phyloP scores from a whole-genome alignment of 139 green algal species.

The Chlorella ohadii region DNA sequence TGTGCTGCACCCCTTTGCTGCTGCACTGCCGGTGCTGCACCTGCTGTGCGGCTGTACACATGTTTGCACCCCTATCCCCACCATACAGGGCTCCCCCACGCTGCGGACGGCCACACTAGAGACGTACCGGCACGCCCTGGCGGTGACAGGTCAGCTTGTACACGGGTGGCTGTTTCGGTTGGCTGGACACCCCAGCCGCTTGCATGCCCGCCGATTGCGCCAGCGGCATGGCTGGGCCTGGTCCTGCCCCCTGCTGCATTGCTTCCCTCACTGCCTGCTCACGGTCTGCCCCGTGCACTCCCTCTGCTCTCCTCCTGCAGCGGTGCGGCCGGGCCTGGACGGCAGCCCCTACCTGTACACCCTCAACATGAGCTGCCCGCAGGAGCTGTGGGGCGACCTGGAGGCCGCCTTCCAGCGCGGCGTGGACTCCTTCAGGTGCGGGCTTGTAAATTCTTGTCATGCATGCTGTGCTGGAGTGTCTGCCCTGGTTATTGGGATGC shows the following conservation, averaged over 20 bases:
- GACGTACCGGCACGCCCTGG: conserved; percentile 80
- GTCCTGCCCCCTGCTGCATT: too few species aligned
- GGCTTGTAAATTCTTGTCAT: too few species aligned
- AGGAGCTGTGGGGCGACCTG: conserved; percentile 60
- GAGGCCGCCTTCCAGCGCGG: conserved; percentile 28
- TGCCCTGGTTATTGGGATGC: too few species aligned
- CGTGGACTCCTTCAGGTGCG: conserved; percentile 60
- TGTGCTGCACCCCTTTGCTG: too few species aligned
- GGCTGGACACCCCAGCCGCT: too few species aligned
- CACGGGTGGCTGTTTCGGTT: not conserved
- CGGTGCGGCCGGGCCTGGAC: conserved; percentile 54
- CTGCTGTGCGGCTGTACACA: too few species aligned
- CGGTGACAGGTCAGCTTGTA: conserved; percentile 51
- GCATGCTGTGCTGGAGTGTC: too few species aligned
- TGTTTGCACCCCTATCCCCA: too few species aligned
- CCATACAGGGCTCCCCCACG: conserved; percentile 83
- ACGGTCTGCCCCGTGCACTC: not conserved
- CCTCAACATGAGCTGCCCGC: conserved; percentile 78
- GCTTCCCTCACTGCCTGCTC: too few species aligned
- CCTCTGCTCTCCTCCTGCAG: not conserved
- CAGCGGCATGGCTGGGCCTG: too few species aligned
- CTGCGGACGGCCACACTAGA: conserved; percentile 55
- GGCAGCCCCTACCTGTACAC: conserved; percentile 85
- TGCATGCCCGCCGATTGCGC: too few species aligned
- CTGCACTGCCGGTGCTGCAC: too few species aligned